A percentile compares a stretch with the other conserved stretches of the same genome.
Evolutionary conservation across 129 eudicot species (phyloP).

Genomic region (Pulicaria dysenterica): DNA sequence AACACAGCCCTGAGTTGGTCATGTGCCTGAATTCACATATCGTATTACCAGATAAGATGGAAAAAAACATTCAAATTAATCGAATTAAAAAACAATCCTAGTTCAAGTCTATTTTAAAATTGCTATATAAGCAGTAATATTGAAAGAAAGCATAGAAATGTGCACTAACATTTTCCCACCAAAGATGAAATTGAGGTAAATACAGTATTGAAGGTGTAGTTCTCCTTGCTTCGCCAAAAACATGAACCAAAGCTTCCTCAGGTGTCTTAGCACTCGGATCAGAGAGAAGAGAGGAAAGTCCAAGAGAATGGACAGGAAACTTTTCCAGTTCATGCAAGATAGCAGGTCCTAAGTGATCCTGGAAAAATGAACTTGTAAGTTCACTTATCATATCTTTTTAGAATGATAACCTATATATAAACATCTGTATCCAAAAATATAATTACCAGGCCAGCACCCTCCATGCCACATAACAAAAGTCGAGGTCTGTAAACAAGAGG

Average conservation of each 20-base stretch:
- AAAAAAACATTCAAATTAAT: conserved; percentile 16
- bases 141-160: conserved; percentile 15
- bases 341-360: conserved; percentile 99
- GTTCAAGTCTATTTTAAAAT: background rate
- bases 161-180: conserved; percentile 94
- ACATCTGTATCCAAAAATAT: conserved; percentile 12
- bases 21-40: conserved; percentile 67
- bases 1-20: conserved; percentile 93
- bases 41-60: conserved; percentile 17
- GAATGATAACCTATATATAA: conserved; percentile 7
- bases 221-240: conserved; percentile 96
- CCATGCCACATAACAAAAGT: conserved; percentile 71
- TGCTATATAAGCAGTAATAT: conserved; percentile 20
- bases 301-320: conserved; percentile 94
- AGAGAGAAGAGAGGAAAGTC: conserved; percentile 93
- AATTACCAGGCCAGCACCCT: conserved; percentile 92
- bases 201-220: conserved; percentile 93
- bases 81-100: background rate
- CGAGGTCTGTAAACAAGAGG: conserved; percentile 94
- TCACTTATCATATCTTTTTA: conserved; percentile 31
- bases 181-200: conserved; percentile 88
- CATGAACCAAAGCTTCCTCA: conserved; percentile 98
- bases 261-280: conserved; percentile 99
- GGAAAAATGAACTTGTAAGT: conserved; percentile 41
- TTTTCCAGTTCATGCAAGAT: conserved; percentile 93